A percentile compares a stretch with the other conserved stretches of the same genome.
These are phyloP conservation scores for Tylopilus subfusipes DNA, from an alignment of 768 basidiomycete species.

Conservation along the genomic window DNA sequence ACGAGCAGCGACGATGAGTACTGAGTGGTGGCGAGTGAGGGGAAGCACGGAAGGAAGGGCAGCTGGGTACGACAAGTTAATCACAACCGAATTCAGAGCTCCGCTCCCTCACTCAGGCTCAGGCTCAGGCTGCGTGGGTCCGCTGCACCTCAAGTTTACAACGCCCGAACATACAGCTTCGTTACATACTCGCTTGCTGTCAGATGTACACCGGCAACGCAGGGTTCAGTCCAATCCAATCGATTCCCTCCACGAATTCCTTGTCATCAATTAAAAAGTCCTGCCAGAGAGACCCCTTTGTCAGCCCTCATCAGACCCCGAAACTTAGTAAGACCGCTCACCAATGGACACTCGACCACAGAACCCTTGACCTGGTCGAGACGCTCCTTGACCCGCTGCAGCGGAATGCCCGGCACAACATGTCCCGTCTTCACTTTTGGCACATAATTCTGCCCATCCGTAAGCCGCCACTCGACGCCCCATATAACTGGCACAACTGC, in stretches of 20 bases:
- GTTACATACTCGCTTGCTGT: slow-evolving; percentile 7
- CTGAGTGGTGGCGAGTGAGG: slow-evolving; percentile 10
- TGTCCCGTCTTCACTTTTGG: slow-evolving; percentile 80
- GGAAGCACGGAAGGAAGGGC: neutral
- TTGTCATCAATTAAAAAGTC: slow-evolving; percentile 84
- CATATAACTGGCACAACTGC: slow-evolving; percentile 23
- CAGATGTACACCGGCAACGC: slow-evolving; percentile 80
- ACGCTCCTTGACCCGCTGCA: slow-evolving; percentile 72
- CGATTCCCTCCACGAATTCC: slow-evolving; percentile 62
- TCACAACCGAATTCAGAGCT: slow-evolving; percentile 15
- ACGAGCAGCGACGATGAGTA: slow-evolving; percentile 2
- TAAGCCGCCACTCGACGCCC: slow-evolving; percentile 8
- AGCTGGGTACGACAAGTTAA: slow-evolving; percentile 8
- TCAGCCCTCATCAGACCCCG: slow-evolving; percentile 2
- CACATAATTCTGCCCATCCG: slow-evolving; percentile 54
- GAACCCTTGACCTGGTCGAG: slow-evolving; percentile 66
- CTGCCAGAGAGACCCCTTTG: slow-evolving; percentile 38
- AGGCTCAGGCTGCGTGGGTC: too few relatives aligned
- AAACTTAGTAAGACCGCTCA: slow-evolving; percentile 30
- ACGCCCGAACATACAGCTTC: neutral
- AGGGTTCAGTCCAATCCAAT: slow-evolving; percentile 74
- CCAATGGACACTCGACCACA: slow-evolving; percentile 74
- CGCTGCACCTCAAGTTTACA: neutral
- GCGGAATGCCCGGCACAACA: slow-evolving; percentile 62
- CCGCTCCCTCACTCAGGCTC: too few relatives aligned